Conservation (phyloP, 2,329 filamentous ascomycete genomes). For the Sclerotiophoma versabilis region DNA sequence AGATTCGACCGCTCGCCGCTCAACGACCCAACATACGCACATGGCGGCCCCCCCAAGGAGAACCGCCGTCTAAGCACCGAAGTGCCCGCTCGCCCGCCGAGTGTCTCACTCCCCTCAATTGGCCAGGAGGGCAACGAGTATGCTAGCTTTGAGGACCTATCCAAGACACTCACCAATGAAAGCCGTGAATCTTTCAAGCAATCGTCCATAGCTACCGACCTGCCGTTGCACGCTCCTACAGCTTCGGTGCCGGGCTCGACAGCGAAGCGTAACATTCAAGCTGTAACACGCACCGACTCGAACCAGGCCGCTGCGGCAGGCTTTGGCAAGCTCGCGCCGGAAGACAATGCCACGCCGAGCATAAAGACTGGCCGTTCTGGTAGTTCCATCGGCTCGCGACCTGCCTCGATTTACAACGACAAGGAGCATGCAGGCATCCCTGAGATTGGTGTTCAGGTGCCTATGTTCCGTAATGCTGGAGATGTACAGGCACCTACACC, state of each 20-base stretch:
- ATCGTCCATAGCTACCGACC: conserved; percentile 78
- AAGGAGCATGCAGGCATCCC: conserved; percentile 87
- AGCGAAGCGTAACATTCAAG: conserved; percentile 81
- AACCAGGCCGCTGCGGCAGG: conserved; percentile 83
- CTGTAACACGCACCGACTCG: conserved; percentile 92
- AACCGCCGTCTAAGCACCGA: conserved; percentile 45
- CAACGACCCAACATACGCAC: conserved; percentile 70
- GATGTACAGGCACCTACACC: conserved; percentile 96
- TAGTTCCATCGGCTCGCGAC: conserved; percentile 54
- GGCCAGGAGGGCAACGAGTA: conserved; percentile 93
- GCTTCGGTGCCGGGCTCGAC: conserved; percentile 82
- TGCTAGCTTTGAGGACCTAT: conserved; percentile 64
- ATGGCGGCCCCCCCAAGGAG: conserved; percentile 46
- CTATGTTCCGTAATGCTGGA: conserved; percentile 90
- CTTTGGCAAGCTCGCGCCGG: conserved; percentile 66
- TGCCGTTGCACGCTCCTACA: conserved; percentile 88
- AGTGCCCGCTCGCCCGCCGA: conserved; percentile 69
- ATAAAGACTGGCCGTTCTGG: conserved; percentile 39
- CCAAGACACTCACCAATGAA: conserved; percentile 42
- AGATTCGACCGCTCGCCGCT: conserved; percentile 86
- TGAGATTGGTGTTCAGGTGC: conserved; percentile 89
- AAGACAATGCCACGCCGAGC: conserved; percentile 35
- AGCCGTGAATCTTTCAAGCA: conserved; percentile 66
- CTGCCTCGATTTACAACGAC: conserved; percentile 61
- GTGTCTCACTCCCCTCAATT: conserved; percentile 81